Conservation (phyloP, 2,329 filamentous ascomycete species). For the Nemania sp. region DNA sequence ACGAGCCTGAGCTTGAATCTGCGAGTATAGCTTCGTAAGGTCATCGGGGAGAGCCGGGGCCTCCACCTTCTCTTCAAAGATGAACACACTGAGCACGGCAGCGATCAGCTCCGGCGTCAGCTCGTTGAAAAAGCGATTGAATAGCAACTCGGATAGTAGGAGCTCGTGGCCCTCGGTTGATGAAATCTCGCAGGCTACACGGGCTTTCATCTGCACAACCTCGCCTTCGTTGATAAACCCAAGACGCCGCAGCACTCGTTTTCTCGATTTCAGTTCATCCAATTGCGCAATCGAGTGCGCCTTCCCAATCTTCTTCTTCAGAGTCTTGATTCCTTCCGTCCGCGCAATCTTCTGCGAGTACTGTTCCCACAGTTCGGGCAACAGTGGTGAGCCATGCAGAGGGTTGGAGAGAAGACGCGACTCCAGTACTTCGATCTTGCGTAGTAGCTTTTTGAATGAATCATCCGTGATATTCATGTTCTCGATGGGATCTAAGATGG, state of each 20-base stretch:
- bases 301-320: slow-evolving; percentile 83
- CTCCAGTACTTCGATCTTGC: slow-evolving; percentile 97
- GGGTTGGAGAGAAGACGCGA: slow-evolving; percentile 86
- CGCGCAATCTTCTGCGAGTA: slow-evolving; percentile 81
- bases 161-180: slow-evolving; percentile 89
- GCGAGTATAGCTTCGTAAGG: slow-evolving; percentile 79
- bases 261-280: slow-evolving; percentile 94
- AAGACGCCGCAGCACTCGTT: slow-evolving; percentile 89
- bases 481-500: slow-evolving; percentile 88
- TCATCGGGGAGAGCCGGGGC: slow-evolving; percentile 79
- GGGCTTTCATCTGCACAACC: slow-evolving; percentile 94
- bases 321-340: slow-evolving; percentile 77
- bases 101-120: slow-evolving; percentile 85
- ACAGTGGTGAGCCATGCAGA: slow-evolving; percentile 83
- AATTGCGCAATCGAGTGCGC: slow-evolving; percentile 89
- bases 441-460: slow-evolving; percentile 85
- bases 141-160: slow-evolving; percentile 87
- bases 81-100: slow-evolving; percentile 86
- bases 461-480: slow-evolving; percentile 96
- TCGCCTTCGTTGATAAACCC: slow-evolving; percentile 95
- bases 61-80: slow-evolving; percentile 95
- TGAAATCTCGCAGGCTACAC: slow-evolving; percentile 96
- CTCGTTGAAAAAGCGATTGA: slow-evolving; percentile 98
- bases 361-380: slow-evolving; percentile 83
- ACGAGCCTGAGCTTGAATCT: slow-evolving; percentile 84